Base-by-base conservation (phyloP, 2,329 filamentous ascomycete genomes). In the Nigrospora oryzae region DNA sequence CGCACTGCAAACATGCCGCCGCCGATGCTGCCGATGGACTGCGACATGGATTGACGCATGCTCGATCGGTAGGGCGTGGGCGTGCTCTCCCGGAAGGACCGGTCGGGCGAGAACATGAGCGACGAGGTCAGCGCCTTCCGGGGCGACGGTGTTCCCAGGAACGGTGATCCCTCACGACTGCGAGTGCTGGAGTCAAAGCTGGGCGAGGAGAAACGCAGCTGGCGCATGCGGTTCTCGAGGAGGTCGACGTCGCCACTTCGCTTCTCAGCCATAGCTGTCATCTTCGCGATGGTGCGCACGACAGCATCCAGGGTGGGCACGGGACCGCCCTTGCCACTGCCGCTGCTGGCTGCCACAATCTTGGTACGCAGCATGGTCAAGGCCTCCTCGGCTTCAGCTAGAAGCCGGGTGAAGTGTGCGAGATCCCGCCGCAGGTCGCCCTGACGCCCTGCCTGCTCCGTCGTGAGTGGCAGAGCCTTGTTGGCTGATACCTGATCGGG, bases 181-280 rank as follows among this genome's bases (percentile, higher is more conserved):
- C 53, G 45, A 65, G 67, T 19, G 65, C 68, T 47, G 58, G 55
- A 36, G 42, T 34, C 57, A 63, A 61, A 1, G 67, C 32, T 39
- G 62, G 72, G 35, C 58, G 68, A 56, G 62, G 56, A 65, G 11
- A 87, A 64, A 7, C 76, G 75, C 17, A 94, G 65, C 60, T 82
- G 87, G 47, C 85, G 82, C 68, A 98, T 80, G 60, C 95, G 87
- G 40, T 83, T 79, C 66, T 97, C 93, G 31, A 97, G 74, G 7
- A 95, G 80, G 61, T 95, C 89, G 43, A 98, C 82, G 56, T 97
- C 91, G 46, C 84, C 87, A 59, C 86, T 93, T 60, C 88, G 86
- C 67, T 89, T 88, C 70, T 97, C 88, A 0, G 86, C 86, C 84
- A 96, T 91, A 48, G 73, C 78, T 32, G 90, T 96, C 85, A 98